phyloP scores from a whole-genome alignment of 116 monocot genomes.

The Cymodocea nodosa region DNA sequence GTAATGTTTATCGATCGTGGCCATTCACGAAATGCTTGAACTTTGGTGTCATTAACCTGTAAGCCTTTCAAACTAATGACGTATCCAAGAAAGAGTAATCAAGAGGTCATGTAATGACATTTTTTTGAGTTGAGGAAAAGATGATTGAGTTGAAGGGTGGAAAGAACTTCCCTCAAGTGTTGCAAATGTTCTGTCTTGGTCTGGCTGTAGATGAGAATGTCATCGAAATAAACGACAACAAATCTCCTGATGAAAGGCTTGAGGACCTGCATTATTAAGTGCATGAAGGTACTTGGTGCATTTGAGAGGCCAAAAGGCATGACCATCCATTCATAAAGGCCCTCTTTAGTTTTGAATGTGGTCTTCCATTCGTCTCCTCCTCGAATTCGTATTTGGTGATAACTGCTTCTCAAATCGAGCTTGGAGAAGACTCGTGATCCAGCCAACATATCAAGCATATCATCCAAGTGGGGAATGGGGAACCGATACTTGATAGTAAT shows the following conservation, averaged over 20 bases:
- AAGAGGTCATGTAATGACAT: no score
- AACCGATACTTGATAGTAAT: slow-evolving; percentile 6
- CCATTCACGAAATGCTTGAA: neutral
- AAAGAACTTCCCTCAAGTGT: no score
- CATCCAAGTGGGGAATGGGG: slow-evolving; percentile 1
- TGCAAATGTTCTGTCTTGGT: no score
- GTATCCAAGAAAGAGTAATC: neutral
- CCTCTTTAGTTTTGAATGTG: slow-evolving; percentile 2
- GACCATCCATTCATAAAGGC: neutral
- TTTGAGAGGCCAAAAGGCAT: slow-evolving; percentile 8
- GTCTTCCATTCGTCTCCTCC: neutral
- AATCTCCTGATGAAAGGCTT: neutral
- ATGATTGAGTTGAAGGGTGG: no score
- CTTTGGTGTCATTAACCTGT: neutral
- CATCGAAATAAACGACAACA: neutral
- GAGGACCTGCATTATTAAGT: slow-evolving; percentile 3
- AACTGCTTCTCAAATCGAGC: slow-evolving; percentile 2
- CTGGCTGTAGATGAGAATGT: no score
- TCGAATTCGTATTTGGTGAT: slow-evolving; percentile 5
- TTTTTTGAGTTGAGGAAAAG: no score
- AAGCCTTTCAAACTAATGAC: neutral
- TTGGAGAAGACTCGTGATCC: slow-evolving; percentile 4
- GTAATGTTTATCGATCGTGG: neutral
- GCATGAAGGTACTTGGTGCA: slow-evolving; percentile 3
- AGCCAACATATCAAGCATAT: slow-evolving; percentile 1